Percentiles rank a stretch among this genome's conserved stretches.
Conservation (phyloP, 75 land plant genomes). For the Pinus tabuliformis region DNA sequence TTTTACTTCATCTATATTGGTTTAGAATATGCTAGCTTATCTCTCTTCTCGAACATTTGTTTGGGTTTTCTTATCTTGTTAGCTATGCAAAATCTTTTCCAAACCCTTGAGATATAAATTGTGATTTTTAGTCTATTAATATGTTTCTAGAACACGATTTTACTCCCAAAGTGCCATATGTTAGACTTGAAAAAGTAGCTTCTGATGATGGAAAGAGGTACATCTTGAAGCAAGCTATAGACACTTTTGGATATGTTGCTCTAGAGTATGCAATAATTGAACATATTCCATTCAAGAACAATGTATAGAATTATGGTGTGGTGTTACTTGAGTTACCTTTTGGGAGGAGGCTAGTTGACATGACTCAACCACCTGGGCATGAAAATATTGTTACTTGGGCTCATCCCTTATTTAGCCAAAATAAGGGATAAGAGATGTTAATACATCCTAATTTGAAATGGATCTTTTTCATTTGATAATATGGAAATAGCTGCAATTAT, state of each 20-base stretch:
- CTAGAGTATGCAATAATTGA: constrained; percentile 69
- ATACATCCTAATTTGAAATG: constrained; percentile 66
- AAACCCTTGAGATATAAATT: constrained; percentile 87
- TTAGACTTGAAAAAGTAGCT: constrained; percentile 92
- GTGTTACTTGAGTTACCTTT: constrained; percentile 85
- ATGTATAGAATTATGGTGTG: constrained; percentile 78
- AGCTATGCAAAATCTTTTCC: no score
- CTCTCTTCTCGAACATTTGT: no score
- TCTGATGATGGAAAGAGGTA: constrained; percentile 75
- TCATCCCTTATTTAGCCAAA: constrained; percentile 64
- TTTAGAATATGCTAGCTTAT: no score
- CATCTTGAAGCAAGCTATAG: constrained; percentile 94
- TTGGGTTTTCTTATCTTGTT: no score
- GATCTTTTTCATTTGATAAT: constrained; percentile 58
- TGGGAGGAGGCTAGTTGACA: constrained; percentile 88
- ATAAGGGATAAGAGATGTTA: constrained; percentile 67
- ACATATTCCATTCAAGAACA: constrained; percentile 51
- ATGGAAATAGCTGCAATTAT: constrained; percentile 82
- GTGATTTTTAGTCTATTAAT: constrained; percentile 92
- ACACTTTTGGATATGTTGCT: constrained; percentile 86
- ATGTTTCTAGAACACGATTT: constrained; percentile 81
- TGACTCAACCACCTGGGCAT: constrained; percentile 82
- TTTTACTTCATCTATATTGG: no score
- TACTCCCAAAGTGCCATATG: no score
- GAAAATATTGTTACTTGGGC: constrained; percentile 95